A percentile compares a stretch with the other conserved stretches of the same genome.
These are phyloP conservation scores for Leishmania tarentolae DNA, from an alignment of 208 protist genomes.

Conservation along the genomic window DNA sequence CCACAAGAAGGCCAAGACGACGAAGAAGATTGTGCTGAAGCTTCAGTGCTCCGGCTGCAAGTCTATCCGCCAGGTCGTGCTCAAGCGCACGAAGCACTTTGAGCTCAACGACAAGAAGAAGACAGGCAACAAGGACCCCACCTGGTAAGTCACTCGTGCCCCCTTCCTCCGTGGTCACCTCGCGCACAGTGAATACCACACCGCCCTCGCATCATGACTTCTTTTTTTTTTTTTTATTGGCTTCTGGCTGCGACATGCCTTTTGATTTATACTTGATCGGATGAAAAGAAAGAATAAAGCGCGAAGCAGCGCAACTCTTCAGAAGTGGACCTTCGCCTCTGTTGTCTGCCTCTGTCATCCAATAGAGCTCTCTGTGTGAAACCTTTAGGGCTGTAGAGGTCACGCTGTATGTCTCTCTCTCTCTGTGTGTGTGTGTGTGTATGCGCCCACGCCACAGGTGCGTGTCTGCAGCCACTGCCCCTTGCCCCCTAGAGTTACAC, in stretches of 20 bases:
- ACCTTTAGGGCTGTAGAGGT: not conserved
- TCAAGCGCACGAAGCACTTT: constrained; percentile 99
- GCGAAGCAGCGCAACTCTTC: not conserved
- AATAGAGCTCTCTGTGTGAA: not conserved
- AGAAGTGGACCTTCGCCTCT: not conserved
- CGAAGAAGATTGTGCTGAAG: constrained; percentile 99
- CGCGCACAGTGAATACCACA: not conserved
- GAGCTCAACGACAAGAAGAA: constrained; percentile 97
- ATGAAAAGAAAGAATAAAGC: not conserved
- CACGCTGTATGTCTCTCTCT: too few relatives aligned
- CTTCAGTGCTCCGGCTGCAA: constrained; percentile 98
- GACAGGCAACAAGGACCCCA: constrained; percentile 90
- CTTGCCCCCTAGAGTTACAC: not conserved
- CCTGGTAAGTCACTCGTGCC: constrained; percentile 64
- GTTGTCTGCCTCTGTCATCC: too few relatives aligned
- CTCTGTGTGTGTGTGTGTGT: not conserved
- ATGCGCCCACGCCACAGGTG: not conserved
- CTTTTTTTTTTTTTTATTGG: not conserved
- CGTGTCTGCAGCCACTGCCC: not conserved
- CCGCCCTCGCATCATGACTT: not conserved
- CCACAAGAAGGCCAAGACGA: constrained; percentile 99
- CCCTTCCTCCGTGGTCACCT: not conserved
- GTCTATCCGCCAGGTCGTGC: constrained; percentile 92
- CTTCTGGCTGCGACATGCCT: not conserved
- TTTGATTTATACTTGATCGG: not conserved